Evolutionary conservation across 345 rosid genomes (phyloP).

Genomic region (Gynandropsis gynandra): DNA sequence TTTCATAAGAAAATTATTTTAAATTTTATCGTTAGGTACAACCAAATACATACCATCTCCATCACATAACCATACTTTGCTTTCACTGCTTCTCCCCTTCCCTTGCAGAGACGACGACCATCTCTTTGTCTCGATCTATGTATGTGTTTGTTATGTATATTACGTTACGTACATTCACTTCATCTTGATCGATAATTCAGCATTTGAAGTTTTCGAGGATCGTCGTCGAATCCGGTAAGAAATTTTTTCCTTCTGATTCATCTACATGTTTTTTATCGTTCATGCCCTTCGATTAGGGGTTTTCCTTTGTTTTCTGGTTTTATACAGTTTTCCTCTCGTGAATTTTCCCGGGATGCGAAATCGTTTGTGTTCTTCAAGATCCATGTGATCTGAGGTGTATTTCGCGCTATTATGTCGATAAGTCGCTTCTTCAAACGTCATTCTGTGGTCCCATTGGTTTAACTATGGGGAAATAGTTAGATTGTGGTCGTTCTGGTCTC

Average conservation of each 20-base stretch:
- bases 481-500: conserved; percentile 13
- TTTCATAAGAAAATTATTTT: not conserved
- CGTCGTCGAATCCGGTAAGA: conserved; percentile 15
- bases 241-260: conserved; percentile 10
- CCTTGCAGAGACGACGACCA: not conserved
- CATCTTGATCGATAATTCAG: not conserved
- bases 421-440: conserved; percentile 21
- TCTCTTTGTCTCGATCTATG: conserved; percentile 9
- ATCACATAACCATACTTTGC: conserved; percentile 19
- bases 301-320: not conserved
- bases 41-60: conserved; percentile 23
- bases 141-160: too few species aligned
- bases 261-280: conserved; percentile 6
- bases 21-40: conserved; percentile 27
- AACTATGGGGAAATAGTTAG: not conserved
- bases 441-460: conserved; percentile 5
- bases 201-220: conserved; percentile 1
- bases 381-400: conserved; percentile 24
- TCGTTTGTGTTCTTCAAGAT: conserved; percentile 16
- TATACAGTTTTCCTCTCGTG: conserved; percentile 1
- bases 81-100: conserved; percentile 21
- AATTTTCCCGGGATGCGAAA: not conserved
- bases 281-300: not conserved
- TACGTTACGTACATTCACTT: not conserved
- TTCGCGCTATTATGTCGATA: conserved; percentile 21